Base-by-base conservation (phyloP, 352 stramenopile genomes). In the Blastocystis hominis region DNA sequence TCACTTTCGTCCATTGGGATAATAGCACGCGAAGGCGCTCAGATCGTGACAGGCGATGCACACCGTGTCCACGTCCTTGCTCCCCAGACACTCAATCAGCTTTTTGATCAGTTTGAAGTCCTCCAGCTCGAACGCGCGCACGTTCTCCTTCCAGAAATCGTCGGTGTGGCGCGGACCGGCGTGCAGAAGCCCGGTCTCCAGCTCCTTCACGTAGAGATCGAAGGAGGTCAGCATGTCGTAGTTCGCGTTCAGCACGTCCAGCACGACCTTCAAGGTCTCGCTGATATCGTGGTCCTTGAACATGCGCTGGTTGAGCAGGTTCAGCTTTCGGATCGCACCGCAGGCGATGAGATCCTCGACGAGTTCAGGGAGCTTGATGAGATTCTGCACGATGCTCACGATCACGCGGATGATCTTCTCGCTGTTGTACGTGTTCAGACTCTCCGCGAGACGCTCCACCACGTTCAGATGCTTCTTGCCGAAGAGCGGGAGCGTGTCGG, bases 71-170 rank as follows among this genome's bases (percentile, higher is more conserved):
- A 34, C 55, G 56, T 84, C 72, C 47, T 50, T 36, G 20, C 24
- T 38, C 13, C 20, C 72, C 20, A 84, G 46, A n/a, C 59, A 53
- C 56, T 63, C 72, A 24, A 84, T 68, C 72, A 84, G 56, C 53
- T 61, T n/a, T 53, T 84, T 84, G 9, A 84, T 34, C 30, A 68
- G 24, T 40, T 68, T 84, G 72, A 84, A 84, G 72, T 84, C 56
- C 20, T 84, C 47, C n/a, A 50, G 34, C 72, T 84, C 72, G 56
- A 84, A 84, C 50, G 72, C n/a, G 40, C 72, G 72, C 54, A 84
- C 56, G 56, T 84, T 84, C 72, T 84, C 72, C 72, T 84, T 68
- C 72, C 72, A 84, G 72, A 84, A 84, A 34, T 84, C 72, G 17
- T 50, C 72, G 1, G 72, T 66, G 72, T 84, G 72, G 40, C 72